A percentile compares a stretch with the other conserved stretches of the same genome.
Conservation (phyloP, 495 filamentous ascomycete genomes). For the Bathelium albidoporum region DNA sequence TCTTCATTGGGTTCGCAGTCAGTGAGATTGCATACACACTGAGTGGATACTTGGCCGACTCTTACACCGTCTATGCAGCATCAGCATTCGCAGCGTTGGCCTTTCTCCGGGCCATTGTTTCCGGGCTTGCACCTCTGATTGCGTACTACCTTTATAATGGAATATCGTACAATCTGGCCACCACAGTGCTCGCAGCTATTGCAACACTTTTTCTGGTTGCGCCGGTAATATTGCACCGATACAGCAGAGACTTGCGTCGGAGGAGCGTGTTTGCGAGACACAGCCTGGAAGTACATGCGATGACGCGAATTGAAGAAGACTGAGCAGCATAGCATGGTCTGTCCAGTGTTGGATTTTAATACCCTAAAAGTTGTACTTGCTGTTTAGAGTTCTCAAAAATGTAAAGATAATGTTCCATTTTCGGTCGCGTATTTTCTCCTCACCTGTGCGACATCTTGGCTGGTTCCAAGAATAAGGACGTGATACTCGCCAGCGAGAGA, state of each 20-base stretch:
- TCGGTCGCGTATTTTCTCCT: too few species aligned
- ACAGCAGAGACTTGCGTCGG: neutral
- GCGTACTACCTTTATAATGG: constrained; percentile 37
- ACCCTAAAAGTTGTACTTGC: too few species aligned
- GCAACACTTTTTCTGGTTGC: constrained; percentile 38
- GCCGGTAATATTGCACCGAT: constrained; percentile 31
- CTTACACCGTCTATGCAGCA: constrained; percentile 42
- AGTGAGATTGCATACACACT: constrained; percentile 42
- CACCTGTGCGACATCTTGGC: too few species aligned
- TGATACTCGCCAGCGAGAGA: too few species aligned
- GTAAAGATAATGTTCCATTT: too few species aligned
- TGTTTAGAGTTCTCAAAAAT: too few species aligned
- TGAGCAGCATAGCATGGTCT: neutral
- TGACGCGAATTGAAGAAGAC: neutral
- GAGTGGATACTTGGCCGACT: constrained; percentile 43
- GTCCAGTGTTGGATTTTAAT: too few species aligned
- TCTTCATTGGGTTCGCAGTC: constrained; percentile 40
- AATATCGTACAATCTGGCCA: constrained; percentile 36
- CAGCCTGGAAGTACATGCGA: neutral
- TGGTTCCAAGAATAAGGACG: too few species aligned
- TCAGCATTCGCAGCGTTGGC: constrained; percentile 42
- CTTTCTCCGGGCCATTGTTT: constrained; percentile 36
- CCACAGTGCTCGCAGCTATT: constrained; percentile 37
- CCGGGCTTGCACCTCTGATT: constrained; percentile 40
- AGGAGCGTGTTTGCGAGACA: neutral